Evolutionary conservation across 495 filamentous ascomycete genomes (phyloP).

Genomic region (Penicillium coffeae): DNA sequence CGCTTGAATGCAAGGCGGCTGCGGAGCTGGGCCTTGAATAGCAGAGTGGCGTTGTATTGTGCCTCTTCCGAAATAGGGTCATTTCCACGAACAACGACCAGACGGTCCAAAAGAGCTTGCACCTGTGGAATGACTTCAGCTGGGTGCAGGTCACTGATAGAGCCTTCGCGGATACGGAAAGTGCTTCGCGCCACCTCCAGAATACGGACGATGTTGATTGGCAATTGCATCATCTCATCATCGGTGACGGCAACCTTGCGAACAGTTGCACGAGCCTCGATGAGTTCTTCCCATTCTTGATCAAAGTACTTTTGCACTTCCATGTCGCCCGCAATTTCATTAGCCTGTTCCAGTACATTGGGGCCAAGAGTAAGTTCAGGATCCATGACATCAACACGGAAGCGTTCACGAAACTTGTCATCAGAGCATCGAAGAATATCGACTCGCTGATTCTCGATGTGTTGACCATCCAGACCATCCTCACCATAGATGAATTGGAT

Average conservation of each 20-base stretch:
- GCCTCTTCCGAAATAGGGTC: constrained; percentile 81
- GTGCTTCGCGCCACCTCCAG: constrained; percentile 84
- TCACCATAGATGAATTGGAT: constrained; percentile 98
- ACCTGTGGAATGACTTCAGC: constrained; percentile 83
- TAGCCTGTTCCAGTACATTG: constrained; percentile 78
- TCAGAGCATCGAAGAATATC: constrained; percentile 77
- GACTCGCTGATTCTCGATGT: constrained; percentile 87
- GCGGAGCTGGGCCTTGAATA: constrained; percentile 89
- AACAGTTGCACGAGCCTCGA: constrained; percentile 69
- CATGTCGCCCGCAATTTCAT: constrained; percentile 81
- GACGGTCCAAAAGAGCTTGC: constrained; percentile 64
- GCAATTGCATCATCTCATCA: constrained; percentile 80
- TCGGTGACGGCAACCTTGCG: constrained; percentile 64
- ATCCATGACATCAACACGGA: constrained; percentile 94
- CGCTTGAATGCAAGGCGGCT: constrained; percentile 90
- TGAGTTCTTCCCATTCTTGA: constrained; percentile 78
- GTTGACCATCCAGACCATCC: constrained; percentile 85
- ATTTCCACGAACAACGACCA: constrained; percentile 79
- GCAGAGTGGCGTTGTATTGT: constrained; percentile 76
- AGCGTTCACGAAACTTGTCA: constrained; percentile 68
- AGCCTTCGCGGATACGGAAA: constrained; percentile 81
- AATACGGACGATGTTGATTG: constrained; percentile 85
- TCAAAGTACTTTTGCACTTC: constrained; percentile 82
- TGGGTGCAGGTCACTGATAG: constrained; percentile 87
- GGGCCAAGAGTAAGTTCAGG: constrained; percentile 56